Evolutionary conservation across 495 filamentous ascomycete genomes (phyloP).

Genomic region (Daldinia decipiens): DNA sequence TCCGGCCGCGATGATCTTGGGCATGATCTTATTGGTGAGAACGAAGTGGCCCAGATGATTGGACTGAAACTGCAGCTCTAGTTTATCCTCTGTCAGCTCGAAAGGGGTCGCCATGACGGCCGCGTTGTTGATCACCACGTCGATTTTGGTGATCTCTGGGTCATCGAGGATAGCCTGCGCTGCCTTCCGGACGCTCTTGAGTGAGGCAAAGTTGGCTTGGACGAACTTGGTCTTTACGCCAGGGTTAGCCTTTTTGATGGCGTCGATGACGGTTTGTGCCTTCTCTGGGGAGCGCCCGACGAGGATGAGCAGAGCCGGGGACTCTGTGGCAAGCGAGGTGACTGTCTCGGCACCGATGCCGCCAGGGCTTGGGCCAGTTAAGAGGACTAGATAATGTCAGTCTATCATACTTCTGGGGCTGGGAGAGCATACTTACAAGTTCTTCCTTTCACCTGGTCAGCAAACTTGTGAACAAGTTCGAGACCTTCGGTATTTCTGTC

Average conservation of each 20-base stretch:
- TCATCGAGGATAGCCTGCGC: constrained; percentile 57
- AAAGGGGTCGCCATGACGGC: constrained; percentile 68
- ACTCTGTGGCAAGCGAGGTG: constrained; percentile 54
- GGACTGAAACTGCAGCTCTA: constrained; percentile 68
- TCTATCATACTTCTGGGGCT: background rate
- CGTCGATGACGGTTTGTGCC: constrained; percentile 53
- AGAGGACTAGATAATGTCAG: constrained; percentile 49
- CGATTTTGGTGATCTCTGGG: constrained; percentile 62
- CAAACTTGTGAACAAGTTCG: constrained; percentile 51
- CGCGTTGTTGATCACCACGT: constrained; percentile 77
- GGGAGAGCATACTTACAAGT: constrained; percentile 44
- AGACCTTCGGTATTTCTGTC: constrained; percentile 47
- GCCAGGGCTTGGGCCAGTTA: constrained; percentile 61
- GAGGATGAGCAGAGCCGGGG: constrained; percentile 57
- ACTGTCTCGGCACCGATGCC: constrained; percentile 61
- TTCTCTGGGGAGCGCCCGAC: constrained; percentile 54
- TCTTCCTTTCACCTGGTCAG: constrained; percentile 52
- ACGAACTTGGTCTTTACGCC: constrained; percentile 57
- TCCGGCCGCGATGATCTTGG: constrained; percentile 53
- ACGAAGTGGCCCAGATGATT: constrained; percentile 70
- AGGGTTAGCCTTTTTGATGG: constrained; percentile 52
- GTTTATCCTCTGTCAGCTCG: constrained; percentile 51
- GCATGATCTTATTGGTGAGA: constrained; percentile 64
- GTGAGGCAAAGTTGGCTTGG: constrained; percentile 58
- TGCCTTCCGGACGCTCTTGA: constrained; percentile 61